phyloP scores from a whole-genome alignment of 495 filamentous ascomycete genomes.

The Staphylotrichum longicolle region DNA sequence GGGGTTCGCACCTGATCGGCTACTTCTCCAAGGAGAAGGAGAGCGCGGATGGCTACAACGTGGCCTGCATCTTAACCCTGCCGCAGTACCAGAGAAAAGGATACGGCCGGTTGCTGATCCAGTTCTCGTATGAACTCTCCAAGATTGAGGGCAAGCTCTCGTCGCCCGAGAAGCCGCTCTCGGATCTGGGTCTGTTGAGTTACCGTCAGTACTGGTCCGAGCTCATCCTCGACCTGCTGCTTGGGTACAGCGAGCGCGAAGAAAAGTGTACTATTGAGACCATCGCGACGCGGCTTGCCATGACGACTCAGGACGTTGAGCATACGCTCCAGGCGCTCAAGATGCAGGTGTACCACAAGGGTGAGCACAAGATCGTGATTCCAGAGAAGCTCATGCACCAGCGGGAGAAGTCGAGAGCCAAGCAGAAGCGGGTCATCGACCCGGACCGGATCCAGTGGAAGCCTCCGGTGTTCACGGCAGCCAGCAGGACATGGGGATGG shows the following conservation, averaged over 20 bases:
- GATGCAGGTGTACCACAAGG: constrained; percentile 92
- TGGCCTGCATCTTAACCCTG: constrained; percentile 94
- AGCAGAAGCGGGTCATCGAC: constrained; percentile 70
- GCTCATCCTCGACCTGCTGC: constrained; percentile 78
- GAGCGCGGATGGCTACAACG: constrained; percentile 91
- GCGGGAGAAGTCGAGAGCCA: constrained; percentile 72
- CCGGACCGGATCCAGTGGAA: constrained; percentile 85
- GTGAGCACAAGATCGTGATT: constrained; percentile 88
- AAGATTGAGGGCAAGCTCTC: constrained; percentile 93
- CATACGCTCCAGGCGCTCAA: constrained; percentile 88
- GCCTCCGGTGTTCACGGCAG: constrained; percentile 89
- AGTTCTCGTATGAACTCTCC: constrained; percentile 96
- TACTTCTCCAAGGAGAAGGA: constrained; percentile 99
- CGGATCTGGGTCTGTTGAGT: constrained; percentile 84
- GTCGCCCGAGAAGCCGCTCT: constrained; percentile 93
- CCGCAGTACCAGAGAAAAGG: constrained; percentile 95
- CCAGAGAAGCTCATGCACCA: constrained; percentile 65
- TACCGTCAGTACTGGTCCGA: constrained; percentile 98
- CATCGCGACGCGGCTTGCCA: constrained; percentile 72
- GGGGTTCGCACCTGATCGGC: constrained; percentile 88
- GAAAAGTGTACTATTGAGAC: constrained; percentile 78
- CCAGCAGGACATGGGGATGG: constrained; percentile 94
- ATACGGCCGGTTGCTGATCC: constrained; percentile 88
- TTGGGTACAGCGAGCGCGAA: constrained; percentile 57
- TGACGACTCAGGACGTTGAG: constrained; percentile 94